A percentile compares a stretch with the other conserved stretches of the same genome.
These are phyloP conservation scores for Myriosclerotinia duriaeana DNA, from an alignment of 2,329 filamentous ascomycete species.

Conservation along the genomic window DNA sequence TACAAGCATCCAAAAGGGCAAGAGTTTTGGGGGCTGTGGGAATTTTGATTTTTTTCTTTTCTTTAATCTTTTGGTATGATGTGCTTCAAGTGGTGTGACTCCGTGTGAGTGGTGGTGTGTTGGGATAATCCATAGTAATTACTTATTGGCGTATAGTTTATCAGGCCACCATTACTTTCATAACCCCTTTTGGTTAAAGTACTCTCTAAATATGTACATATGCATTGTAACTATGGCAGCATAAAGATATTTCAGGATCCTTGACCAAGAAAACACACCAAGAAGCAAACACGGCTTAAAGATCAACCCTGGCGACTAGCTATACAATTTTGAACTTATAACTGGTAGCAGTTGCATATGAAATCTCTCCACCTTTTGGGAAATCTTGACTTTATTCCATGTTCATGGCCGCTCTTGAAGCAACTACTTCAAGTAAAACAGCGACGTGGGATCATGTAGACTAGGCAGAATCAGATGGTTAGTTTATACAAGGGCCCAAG, in stretches of 20 bases:
- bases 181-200: conserved; percentile 5
- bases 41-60: neutral
- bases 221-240: conserved; percentile 15
- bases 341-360: conserved; percentile 20
- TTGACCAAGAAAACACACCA: neutral
- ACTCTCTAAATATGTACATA: conserved; percentile 10
- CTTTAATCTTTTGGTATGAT: neutral
- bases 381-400: conserved; percentile 12
- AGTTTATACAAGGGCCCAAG: conserved; percentile 16
- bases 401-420: conserved; percentile 13
- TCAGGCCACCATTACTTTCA: conserved; percentile 2
- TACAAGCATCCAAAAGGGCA: neutral
- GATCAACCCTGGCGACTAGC: neutral
- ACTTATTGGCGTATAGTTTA: neutral
- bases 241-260: conserved; percentile 1
- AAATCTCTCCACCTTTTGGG: neutral
- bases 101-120: neutral
- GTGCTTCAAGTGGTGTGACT: conserved; percentile 6
- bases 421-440: conserved; percentile 22
- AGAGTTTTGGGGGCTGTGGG: conserved; percentile 15
- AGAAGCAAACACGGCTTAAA: neutral
- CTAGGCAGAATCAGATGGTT: conserved; percentile 13
- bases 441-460: conserved; percentile 31
- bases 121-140: conserved; percentile 9
- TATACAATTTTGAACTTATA: neutral